Evolutionary conservation across 495 filamentous ascomycete species (phyloP).

Genomic region (Talaromyces liani): DNA sequence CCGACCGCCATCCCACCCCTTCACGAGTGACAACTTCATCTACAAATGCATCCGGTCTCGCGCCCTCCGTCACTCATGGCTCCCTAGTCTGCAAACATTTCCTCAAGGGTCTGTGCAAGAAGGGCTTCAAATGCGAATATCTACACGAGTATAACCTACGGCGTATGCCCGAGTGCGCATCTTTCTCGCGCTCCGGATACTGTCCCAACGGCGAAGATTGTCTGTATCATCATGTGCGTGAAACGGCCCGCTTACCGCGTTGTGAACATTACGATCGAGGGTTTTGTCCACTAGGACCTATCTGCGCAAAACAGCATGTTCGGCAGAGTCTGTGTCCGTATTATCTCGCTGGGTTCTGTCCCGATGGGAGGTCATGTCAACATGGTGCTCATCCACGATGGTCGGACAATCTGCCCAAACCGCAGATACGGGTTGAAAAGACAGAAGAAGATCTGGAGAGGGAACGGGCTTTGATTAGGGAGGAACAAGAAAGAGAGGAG

Average conservation of each 20-base stretch:
- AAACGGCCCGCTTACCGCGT: constrained; percentile 67
- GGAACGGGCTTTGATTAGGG: constrained; percentile 45
- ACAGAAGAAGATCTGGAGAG: constrained; percentile 55
- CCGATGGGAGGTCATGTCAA: constrained; percentile 69
- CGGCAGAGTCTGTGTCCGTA: constrained; percentile 66
- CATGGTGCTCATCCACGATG: constrained; percentile 77
- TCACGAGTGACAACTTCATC: constrained; percentile 38
- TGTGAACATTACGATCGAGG: constrained; percentile 95
- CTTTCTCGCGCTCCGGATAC: constrained; percentile 80
- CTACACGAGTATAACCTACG: constrained; percentile 97
- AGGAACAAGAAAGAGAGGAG: constrained; percentile 45
- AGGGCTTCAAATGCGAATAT: constrained; percentile 91
- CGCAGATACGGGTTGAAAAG: constrained; percentile 56
- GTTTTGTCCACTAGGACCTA: constrained; percentile 84
- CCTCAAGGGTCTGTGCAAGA: constrained; percentile 94
- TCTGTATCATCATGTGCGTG: constrained; percentile 89
- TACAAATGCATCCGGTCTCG: constrained; percentile 47
- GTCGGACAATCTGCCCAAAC: constrained; percentile 62
- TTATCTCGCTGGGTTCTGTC: constrained; percentile 93
- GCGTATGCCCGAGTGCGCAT: constrained; percentile 95
- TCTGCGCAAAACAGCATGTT: constrained; percentile 81
- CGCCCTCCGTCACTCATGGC: constrained; percentile 43
- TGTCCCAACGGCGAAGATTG: constrained; percentile 97
- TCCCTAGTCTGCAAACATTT: constrained; percentile 97
- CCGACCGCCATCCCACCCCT: constrained; percentile 53